Base-by-base conservation (phyloP, 2,329 filamentous ascomycete genomes). In the Colletotrichum gigasporum region DNA sequence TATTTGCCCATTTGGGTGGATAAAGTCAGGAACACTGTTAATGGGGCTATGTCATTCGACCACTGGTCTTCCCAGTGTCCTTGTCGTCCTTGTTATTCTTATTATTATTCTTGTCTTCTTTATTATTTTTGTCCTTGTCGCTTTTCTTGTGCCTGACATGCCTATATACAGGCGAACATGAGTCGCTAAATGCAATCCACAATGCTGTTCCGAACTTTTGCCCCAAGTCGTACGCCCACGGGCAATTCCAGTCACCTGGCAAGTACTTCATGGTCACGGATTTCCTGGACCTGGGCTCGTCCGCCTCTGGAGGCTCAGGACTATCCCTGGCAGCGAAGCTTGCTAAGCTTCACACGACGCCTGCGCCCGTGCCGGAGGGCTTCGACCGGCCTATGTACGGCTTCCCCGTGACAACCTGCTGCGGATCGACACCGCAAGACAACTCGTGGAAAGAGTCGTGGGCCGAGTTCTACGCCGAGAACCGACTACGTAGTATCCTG, bases 401-500 rank as follows among this genome's bases (percentile, higher is more conserved):
- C 2, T 97, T 97, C 72, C 91, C 92, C 0, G 90, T 91, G 0
- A 80, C 91, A 1, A 97, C 94, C 0, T 97, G 92, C 77, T 97
- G 95, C 76, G 94, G 94, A 2, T 87, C 92, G 45, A 96, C 93
- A 7, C 85, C 85, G 39, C 95, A 97, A 78, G 87, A 93, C 48
- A 98, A 97, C 73, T 79, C 79, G 0, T 97, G 86, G 79, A 85
- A 82, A 48, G 78, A 82, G 5, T 91, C 87, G 10, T 98, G 95
- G 95, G 88, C 91, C 1, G 89, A 93, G 0, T 97, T 98, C 72
- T 97, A 93, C 74, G 91, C 91, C 1, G 84, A 96, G 28, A 90
- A 90, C 69, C 83, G 94, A 3, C 78, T 97, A 51, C 82, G 89
- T 10, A 83, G 83, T 50, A 90, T 97, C 47, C 72, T 92, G 11